These are phyloP conservation scores for Trichoderma sp. DNA, from an alignment of 2,329 filamentous ascomycete genomes.

Conservation along the genomic window DNA sequence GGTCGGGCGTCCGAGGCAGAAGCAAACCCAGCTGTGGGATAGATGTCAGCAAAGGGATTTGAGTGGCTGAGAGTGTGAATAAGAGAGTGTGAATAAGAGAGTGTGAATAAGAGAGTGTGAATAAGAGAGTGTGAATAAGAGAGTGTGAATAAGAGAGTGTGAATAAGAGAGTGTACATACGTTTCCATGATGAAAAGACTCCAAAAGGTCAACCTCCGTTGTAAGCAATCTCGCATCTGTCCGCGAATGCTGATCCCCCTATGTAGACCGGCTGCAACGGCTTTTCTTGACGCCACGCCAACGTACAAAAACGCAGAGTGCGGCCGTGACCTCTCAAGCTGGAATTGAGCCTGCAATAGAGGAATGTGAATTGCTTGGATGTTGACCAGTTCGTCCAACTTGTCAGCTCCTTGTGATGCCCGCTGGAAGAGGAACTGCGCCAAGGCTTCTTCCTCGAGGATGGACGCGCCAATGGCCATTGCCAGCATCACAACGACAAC, in stretches of 20 bases:
- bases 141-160: background rate
- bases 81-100: background rate
- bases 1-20: conserved; percentile 11
- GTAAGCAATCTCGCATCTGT: conserved; percentile 6
- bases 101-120: background rate
- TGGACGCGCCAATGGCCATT: conserved; percentile 10
- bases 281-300: background rate
- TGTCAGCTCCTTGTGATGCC: conserved; percentile 6
- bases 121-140: background rate
- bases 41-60: background rate
- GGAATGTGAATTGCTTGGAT: conserved; percentile 11
- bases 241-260: conserved; percentile 11
- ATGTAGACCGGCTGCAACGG: conserved; percentile 7
- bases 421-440: conserved; percentile 2
- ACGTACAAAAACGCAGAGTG: conserved; percentile 13
- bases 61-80: too few relatives aligned
- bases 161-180: background rate
- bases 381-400: background rate
- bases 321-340: conserved; percentile 6
- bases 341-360: conserved; percentile 2
- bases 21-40: conserved; percentile 1
- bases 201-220: background rate
- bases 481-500: conserved; percentile 12
- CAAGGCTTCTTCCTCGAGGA: background rate
- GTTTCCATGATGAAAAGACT: conserved; percentile 8